Conservation (phyloP, 1,139 yeast genomes). For the Meyerozyma carpophila region DNA sequence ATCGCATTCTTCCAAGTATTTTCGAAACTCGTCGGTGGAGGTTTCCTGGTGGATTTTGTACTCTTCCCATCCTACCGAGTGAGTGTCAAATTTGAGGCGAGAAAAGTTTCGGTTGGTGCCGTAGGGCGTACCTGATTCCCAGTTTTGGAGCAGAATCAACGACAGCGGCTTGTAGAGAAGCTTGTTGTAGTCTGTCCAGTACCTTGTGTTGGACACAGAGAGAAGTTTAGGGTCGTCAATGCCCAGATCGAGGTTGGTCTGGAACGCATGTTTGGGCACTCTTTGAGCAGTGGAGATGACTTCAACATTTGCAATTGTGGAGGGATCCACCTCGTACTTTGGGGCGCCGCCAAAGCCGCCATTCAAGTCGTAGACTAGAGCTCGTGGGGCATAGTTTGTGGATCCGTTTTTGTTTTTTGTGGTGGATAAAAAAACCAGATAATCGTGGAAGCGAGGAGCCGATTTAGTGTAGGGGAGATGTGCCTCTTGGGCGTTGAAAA, state of each 20-base stretch:
- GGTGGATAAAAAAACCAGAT: constrained; percentile 25
- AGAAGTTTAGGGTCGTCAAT: constrained; percentile 19
- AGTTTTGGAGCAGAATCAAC: constrained; percentile 47
- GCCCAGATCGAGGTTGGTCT: constrained; percentile 54
- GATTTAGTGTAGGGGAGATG: constrained; percentile 48
- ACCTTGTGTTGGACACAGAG: constrained; percentile 39
- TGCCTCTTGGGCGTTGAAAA: constrained; percentile 73
- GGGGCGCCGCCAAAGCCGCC: constrained; percentile 63
- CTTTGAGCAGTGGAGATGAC: constrained; percentile 11
- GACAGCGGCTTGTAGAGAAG: constrained; percentile 63
- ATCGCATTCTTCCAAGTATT: constrained; percentile 74
- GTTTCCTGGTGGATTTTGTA: constrained; percentile 34
- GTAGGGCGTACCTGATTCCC: constrained; percentile 33
- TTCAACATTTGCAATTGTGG: constrained; percentile 5
- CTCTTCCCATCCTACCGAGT: constrained; percentile 26
- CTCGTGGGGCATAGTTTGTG: constrained; percentile 72
- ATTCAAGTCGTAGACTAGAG: constrained; percentile 68
- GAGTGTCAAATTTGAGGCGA: constrained; percentile 22
- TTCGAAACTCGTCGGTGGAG: constrained; percentile 55
- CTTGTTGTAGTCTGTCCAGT: constrained; percentile 81
- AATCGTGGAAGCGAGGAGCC: constrained; percentile 22
- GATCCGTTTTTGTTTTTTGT: constrained; percentile 36
- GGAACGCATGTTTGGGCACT: constrained; percentile 50
- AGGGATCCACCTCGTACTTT: constrained; percentile 41
- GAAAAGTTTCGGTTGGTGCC: constrained; percentile 26